Conservation (phyloP, 331 rosid genomes). For the Dryas integrifolia region DNA sequence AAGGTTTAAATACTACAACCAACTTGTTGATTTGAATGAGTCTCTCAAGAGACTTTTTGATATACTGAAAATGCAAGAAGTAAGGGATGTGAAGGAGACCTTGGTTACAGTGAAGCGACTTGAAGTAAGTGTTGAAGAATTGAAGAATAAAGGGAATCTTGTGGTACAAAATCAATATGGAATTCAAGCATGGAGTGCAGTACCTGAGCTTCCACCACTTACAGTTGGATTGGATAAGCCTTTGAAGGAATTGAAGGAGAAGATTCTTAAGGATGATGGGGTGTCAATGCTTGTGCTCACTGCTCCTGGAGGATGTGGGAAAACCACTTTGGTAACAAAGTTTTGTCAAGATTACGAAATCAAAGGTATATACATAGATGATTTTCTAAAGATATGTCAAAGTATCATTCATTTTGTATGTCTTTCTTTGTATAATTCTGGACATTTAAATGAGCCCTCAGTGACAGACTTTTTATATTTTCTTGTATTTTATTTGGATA, state of each 20-base stretch:
- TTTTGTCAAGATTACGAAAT: constrained; percentile 30
- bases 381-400: not conserved
- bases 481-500: constrained; percentile 20
- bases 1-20: not conserved
- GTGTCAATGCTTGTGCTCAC: constrained; percentile 40
- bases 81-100: not conserved
- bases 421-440: not conserved
- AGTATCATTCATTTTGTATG: not conserved
- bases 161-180: not conserved
- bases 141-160: not conserved
- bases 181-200: not conserved
- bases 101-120: not conserved
- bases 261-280: constrained; percentile 30
- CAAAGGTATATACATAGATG: constrained; percentile 23
- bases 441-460: not conserved
- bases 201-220: constrained; percentile 1
- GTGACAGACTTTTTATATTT: constrained; percentile 17
- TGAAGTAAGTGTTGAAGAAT: not conserved
- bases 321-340: constrained; percentile 34
- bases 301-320: constrained; percentile 66
- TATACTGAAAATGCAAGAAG: not conserved
- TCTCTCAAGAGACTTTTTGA: not conserved
- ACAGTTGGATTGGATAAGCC: constrained; percentile 20
- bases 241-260: constrained; percentile 32
- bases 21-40: not conserved